Evolutionary conservation across 2,329 filamentous ascomycete genomes (phyloP).

Genomic region (Colletotrichum sp.): DNA sequence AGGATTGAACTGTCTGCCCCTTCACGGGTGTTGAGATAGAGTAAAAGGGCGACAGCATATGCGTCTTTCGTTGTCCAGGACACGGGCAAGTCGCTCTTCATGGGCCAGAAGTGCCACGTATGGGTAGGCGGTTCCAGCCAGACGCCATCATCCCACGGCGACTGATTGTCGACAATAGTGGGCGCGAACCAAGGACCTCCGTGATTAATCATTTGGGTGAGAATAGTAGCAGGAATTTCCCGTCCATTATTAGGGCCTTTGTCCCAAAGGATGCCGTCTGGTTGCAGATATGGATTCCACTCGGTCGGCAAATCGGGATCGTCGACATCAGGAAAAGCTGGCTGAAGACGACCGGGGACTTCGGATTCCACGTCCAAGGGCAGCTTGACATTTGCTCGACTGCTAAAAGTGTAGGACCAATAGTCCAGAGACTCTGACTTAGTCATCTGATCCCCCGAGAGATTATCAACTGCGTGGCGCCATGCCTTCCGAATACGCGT

Average conservation of each 20-base stretch:
- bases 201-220: not conserved
- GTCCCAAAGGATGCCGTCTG: not conserved
- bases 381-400: not conserved
- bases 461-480: not conserved
- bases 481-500: not conserved
- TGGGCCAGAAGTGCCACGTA: not conserved
- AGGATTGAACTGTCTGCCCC: not conserved
- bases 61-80: not conserved
- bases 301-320: not conserved
- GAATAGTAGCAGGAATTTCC: not conserved
- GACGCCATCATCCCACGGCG: not conserved
- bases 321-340: not conserved
- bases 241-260: not conserved
- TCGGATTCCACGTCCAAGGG: not conserved
- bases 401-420: not conserved
- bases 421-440: slow-evolving; percentile 11
- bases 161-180: not conserved
- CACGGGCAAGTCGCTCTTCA: slow-evolving; percentile 6
- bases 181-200: not conserved
- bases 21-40: not conserved
- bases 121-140: not conserved
- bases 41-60: not conserved
- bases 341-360: not conserved
- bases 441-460: not conserved
- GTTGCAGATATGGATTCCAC: not conserved